A percentile compares a stretch with the other conserved stretches of the same genome.
Conservation (phyloP, 2,329 filamentous ascomycete species). For the Nemania bipapillata region DNA sequence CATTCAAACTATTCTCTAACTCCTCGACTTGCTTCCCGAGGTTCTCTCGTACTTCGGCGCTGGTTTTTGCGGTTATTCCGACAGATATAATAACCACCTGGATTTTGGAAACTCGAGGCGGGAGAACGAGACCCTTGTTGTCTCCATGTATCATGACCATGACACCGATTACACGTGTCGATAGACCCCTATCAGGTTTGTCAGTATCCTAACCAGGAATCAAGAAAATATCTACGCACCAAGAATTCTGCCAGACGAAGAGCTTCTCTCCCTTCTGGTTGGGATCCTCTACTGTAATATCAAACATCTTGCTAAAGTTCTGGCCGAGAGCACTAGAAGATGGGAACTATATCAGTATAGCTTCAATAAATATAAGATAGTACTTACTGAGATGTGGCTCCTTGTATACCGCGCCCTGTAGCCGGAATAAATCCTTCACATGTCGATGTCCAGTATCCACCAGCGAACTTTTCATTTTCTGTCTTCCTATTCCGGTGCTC, state of each 20-base stretch:
- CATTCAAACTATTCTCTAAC: conserved; percentile 74
- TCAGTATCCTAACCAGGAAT: conserved; percentile 2
- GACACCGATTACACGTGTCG: conserved; percentile 95
- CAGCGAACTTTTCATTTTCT: conserved; percentile 97
- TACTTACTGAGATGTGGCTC: conserved; percentile 85
- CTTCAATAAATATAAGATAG: neutral
- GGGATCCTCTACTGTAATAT: conserved; percentile 96
- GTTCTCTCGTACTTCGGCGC: conserved; percentile 78
- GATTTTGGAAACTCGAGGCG: conserved; percentile 85
- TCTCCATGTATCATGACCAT: conserved; percentile 99
- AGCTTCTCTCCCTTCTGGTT: conserved; percentile 80
- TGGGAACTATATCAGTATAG: neutral
- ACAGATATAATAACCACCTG: conserved; percentile 92
- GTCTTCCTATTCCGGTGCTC: conserved; percentile 70
- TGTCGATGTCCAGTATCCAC: conserved; percentile 95
- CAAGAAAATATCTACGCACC: conserved; percentile 52
- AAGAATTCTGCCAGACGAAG: conserved; percentile 98
- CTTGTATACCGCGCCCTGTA: conserved; percentile 96
- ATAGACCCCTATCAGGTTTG: conserved; percentile 73
- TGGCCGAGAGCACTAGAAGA: conserved; percentile 73
- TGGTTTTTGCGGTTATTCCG: conserved; percentile 88
- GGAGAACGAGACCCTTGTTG: conserved; percentile 92
- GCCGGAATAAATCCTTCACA: conserved; percentile 91
- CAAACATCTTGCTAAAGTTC: conserved; percentile 99
- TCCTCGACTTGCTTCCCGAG: conserved; percentile 80